phyloP scores from a whole-genome alignment of 1,284 basidiomycete species.

The Boletus semigastroideus region DNA sequence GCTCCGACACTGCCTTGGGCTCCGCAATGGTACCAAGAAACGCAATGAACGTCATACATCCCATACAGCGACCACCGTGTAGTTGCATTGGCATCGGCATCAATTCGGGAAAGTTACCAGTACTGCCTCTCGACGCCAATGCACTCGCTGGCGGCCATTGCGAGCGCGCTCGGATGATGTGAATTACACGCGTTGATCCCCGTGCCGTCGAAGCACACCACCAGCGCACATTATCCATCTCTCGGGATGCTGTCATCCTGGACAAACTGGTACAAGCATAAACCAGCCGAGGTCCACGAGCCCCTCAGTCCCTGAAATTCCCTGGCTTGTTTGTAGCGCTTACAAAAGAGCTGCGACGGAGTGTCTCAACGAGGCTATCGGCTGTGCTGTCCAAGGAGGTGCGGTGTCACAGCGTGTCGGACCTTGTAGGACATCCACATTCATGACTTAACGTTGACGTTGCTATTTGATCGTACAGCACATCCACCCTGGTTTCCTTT shows the following conservation, averaged over 20 bases:
- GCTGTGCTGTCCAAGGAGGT: conserved; percentile 21
- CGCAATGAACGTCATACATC: conserved; percentile 4
- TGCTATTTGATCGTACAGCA: conserved; percentile 12
- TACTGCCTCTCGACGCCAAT: conserved; percentile 12
- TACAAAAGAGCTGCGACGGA: conserved; percentile 7
- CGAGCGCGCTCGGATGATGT: conserved; percentile 20
- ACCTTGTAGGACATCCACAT: conserved; percentile 12
- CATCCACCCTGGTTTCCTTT: conserved; percentile 19
- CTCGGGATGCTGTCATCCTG: conserved; percentile 32
- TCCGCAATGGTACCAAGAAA: conserved; percentile 5
- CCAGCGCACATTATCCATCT: conserved; percentile 6
- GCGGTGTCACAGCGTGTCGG: conserved; percentile 20
- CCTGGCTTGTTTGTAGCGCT: conserved; percentile 14
- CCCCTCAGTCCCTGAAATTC: conserved; percentile 22
- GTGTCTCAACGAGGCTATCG: conserved; percentile 19
- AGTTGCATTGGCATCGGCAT: not conserved
- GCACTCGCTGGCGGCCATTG: conserved; percentile 11
- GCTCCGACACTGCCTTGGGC: conserved; percentile 17
- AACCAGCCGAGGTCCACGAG: conserved; percentile 2
- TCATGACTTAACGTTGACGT: conserved; percentile 21
- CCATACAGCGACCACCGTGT: conserved; percentile 6
- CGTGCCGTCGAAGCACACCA: conserved; percentile 21
- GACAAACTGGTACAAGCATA: conserved; percentile 22
- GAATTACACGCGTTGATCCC: conserved; percentile 26
- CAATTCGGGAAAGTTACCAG: not conserved